Evolutionary conservation across 495 filamentous ascomycete genomes (phyloP), one percentile per base, ranked within the genome.

Genomic region (Bacidia gigantensis): DNA sequence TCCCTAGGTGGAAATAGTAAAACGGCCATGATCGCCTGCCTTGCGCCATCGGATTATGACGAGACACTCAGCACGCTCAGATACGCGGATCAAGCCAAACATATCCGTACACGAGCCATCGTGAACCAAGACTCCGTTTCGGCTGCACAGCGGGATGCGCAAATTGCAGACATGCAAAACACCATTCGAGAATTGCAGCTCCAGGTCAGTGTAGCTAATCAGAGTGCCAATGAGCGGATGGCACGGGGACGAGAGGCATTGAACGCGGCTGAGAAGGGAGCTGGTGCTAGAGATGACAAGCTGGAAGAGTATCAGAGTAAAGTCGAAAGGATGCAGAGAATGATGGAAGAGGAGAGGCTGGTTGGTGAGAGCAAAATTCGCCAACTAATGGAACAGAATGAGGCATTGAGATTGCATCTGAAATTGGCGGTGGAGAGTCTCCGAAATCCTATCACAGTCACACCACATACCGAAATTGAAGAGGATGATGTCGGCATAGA

Each of bases 11-110:
- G 92, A 35, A 98, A 98, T 69, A 85, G 79, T 58, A 98, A 97
- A 65, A 98, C 92, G 5, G 92, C 92, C 39, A 98, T 98, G 92
- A 96, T 98, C 55, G 92, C 92, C 12, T 97, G 93, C 64, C 94
- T 98, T 61, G 78, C 89, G 5, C 92, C 92, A 0, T 81, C 82
- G 0, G 92, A 98, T 71, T 98, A 97, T 65, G 92, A 98, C 49
- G 92, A 98, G 63, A 97, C 92, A 0, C 81, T 98, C 2, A 92
- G 86, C 3, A 98, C 92, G 2, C 78, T 98, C 2, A 87, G 92
- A 26, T 98, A 97, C 67, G 92, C 92, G 26, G 90, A 97, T 68
- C 93, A 97, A 68, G 92, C 92, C 48, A 98, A 98, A 72, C 82
- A 82, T 26, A 98, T 98, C 67, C 88, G 90, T 59, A 97, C 88